Evolutionary conservation across 345 rosid genomes (phyloP).

Genomic region (Rhizophora mangle): DNA sequence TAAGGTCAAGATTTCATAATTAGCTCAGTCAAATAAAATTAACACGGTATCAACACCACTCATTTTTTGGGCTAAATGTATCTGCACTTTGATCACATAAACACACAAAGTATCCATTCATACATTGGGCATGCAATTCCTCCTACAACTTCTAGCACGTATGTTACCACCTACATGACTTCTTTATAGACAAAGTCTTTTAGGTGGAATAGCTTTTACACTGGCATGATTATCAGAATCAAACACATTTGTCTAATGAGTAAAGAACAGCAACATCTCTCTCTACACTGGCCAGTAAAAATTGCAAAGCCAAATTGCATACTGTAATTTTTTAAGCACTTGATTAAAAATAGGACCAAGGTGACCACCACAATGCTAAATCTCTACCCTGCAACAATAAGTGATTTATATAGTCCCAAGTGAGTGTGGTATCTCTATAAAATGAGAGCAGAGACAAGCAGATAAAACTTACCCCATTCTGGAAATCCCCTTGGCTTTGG

Average conservation of each 20-base stretch:
- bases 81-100: not conserved
- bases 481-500: constrained; percentile 50
- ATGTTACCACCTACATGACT: not conserved
- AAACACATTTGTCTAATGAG: too few species aligned
- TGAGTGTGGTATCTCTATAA: not conserved
- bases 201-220: not conserved
- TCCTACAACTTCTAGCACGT: not conserved
- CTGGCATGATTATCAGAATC: not conserved
- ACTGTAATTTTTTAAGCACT: too few species aligned
- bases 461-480: constrained; percentile 49
- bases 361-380: not conserved
- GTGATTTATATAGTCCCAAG: not conserved
- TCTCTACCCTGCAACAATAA: not conserved
- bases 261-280: too few species aligned
- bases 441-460: constrained; percentile 1
- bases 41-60: too few species aligned
- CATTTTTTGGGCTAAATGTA: not conserved
- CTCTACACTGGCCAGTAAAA: too few species aligned
- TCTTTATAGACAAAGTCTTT: not conserved
- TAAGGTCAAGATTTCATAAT: not conserved
- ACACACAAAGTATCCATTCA: not conserved
- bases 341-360: not conserved
- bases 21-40: too few species aligned
- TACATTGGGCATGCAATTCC: not conserved
- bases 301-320: too few species aligned